Evolutionary conservation across 1,284 basidiomycete species (phyloP), one percentile per base, ranked within the genome.

Genomic region (Trichosporon faecale): DNA sequence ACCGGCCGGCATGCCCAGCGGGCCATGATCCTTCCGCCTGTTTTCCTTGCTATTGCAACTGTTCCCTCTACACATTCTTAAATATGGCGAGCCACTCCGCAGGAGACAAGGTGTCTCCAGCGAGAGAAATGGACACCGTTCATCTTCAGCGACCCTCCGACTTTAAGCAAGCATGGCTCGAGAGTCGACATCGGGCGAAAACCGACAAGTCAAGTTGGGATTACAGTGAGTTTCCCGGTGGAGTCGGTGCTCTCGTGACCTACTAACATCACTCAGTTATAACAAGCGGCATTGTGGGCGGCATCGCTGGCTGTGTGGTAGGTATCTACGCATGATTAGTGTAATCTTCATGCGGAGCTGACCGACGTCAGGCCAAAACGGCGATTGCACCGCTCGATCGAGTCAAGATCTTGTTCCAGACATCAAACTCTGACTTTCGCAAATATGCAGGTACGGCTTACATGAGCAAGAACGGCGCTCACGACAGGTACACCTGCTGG

Each of bases 401-500:
- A 76, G 95, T 99, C 78, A 99, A 99, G 86, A 99, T 99, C 77
- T 88, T 99, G 67, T 98, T 99, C 81, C 97, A 99, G 82, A 94
- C 97, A 0, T 94, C 93, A 9, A 97, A 97, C 82, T 92, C 93
- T 1, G 95, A 98, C 73, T 99, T 93, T 79, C 88, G 89, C 79
- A 92, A 95, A 83, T 99, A 96, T 85, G 89, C 94, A 73, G 95
- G 95, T 91, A 23, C 69, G 81, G 75, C 25, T 46, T 16, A 31
- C n/a, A 23, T 67, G 44, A 37, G 6, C 27, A 23, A 25, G 21
- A 16, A 2, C 8, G 9, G 60, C 40, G 61, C 66, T 63, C 6
- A 63, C 49, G 5, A 7, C 60, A 83, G 82, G 82, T 6, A 80
- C 78, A 2, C 79, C 81, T 0, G 71, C 76, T 40, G 83, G 97